Base-by-base conservation (phyloP, 805 yeast species). In the Martiniozyma abietophila region DNA sequence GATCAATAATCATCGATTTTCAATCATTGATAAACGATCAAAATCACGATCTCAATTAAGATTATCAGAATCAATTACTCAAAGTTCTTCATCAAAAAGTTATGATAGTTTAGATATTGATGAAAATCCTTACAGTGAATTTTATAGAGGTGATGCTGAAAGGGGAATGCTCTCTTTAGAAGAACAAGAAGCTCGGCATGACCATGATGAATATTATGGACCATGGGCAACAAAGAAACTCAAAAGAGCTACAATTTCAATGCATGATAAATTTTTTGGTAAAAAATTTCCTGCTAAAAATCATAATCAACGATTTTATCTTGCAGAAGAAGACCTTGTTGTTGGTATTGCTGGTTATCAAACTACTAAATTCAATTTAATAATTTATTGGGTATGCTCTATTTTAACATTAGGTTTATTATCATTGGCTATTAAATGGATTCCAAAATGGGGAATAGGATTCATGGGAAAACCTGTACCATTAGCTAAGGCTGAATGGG, bases 321-420 rank as follows among this genome's bases (percentile, higher is more conserved):
- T 92, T 41, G 88, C 96, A 0, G 97, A 92, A 54, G 98, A 92
- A 53, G 99, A 92, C 61, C 63, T 92, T 49, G 89, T 89, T 9
- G 72, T 92, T 40, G 96, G 95, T 41, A 81, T 92, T 42, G 98
- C 96, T 0, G 97, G 97, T 4, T 92, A 83, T 55, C 57, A 57
- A 35, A 71, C 76, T 11, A 70, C 77, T 9, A 50, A 50, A 31
- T 35, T 65, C 44, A 71, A 76, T 41, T 48, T 58, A 4, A 25
- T 60, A 1, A 11, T 69, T 1, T 86, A 78, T 51, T 68, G 71
- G 40, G 10, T 69, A 0, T 38, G 80, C 2, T 78, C 85, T 40
- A 33, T 71, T 1, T 20, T 59, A 3, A 74, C 96, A 0, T 53
- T 72, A 4, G 99, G 99, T 0, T 29, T 85, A 2, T 75, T 76